Base-by-base conservation (phyloP, 1,139 yeast species). In the Trichomonascaceae sp. region DNA sequence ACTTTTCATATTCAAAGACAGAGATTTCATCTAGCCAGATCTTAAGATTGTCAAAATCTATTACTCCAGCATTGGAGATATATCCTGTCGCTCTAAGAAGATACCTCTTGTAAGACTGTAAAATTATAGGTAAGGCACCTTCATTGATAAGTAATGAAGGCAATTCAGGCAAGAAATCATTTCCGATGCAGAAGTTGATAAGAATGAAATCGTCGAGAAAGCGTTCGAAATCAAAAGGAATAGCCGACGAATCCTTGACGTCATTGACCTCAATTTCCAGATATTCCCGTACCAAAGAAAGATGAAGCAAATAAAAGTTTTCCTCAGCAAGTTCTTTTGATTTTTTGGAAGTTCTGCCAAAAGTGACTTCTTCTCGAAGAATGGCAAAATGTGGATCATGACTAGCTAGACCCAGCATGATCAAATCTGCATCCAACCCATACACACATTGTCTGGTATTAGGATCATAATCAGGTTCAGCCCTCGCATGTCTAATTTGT, bases 381-480 rank as follows among this genome's bases (percentile, higher is more conserved):
- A 95, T 75, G 9, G 96, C 89, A 72, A 93, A 90, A 71, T 95
- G 98, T 18, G 98, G 96, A 63, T 90, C 98, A 68, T 95, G 99
- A 15, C 96, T 88, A 8, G 96, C 90, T 61, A 95, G 78, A 2
- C 98, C 97, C 70, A 95, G 80, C 81, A 95, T 90, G 70, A 95
- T 93, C 71, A 95, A 80, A 75, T 95, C 99, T 2, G 99, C 99
- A 74, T 95, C 99, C 61, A 95, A 76, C 43, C 99, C 99, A 70
- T 95, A 95, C 57, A 95, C 83, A 72, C 97, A 90, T 70, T 95
- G 99, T 47, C 87, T 82, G 1, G 91, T 85, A 70, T 95, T 93
- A 43, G 96, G 93, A 64, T 87, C 80, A 70, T 91, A 90, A 66
- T 81, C 87, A 0, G 93, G 86, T 64, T 87, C 91, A 49, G 90